Evolutionary conservation across 257 asterid genomes (phyloP).

Genomic region (Scutellaria barbata): DNA sequence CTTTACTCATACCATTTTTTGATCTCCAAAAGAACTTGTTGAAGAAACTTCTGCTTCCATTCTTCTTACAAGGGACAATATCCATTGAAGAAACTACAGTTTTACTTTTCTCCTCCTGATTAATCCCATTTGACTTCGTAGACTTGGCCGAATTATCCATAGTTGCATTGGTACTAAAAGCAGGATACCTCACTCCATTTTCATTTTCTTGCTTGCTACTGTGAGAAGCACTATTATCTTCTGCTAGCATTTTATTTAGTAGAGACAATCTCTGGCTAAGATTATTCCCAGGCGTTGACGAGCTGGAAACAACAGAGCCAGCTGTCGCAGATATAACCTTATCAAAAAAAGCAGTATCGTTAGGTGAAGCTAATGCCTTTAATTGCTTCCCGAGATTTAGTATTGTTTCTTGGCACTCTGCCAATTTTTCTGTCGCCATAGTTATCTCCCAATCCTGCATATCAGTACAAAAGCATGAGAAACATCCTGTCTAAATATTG

Average conservation of each 20-base stretch:
- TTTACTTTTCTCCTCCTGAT: slow-evolving; percentile 35
- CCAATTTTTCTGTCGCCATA: slow-evolving; percentile 78
- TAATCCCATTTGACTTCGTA: slow-evolving; percentile 30
- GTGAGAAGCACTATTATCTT: slow-evolving; percentile 52
- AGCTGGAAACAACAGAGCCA: slow-evolving; percentile 36
- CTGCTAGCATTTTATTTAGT: slow-evolving; percentile 66
- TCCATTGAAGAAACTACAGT: slow-evolving; percentile 47
- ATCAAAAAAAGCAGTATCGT: slow-evolving; percentile 56
- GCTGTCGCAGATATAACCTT: slow-evolving; percentile 50
- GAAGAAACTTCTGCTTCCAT: slow-evolving; percentile 54
- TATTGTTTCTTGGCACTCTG: slow-evolving; percentile 86
- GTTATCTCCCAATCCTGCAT: slow-evolving; percentile 71
- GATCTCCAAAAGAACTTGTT: slow-evolving; percentile 56
- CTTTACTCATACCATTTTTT: slow-evolving; percentile 41
- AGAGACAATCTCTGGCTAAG: slow-evolving; percentile 49
- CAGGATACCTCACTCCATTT: slow-evolving; percentile 36
- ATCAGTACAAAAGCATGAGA: slow-evolving; percentile 4
- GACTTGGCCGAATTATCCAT: slow-evolving; percentile 35
- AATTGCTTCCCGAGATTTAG: slow-evolving; percentile 80
- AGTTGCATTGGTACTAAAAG: slow-evolving; percentile 31
- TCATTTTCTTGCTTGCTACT: slow-evolving; percentile 43
- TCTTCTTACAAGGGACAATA: slow-evolving; percentile 62
- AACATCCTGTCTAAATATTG: not conserved
- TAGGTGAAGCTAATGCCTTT: slow-evolving; percentile 81
- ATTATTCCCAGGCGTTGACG: slow-evolving; percentile 54